Conservation (phyloP, 345 rosid genomes). For the Eucalyptus victrix region DNA sequence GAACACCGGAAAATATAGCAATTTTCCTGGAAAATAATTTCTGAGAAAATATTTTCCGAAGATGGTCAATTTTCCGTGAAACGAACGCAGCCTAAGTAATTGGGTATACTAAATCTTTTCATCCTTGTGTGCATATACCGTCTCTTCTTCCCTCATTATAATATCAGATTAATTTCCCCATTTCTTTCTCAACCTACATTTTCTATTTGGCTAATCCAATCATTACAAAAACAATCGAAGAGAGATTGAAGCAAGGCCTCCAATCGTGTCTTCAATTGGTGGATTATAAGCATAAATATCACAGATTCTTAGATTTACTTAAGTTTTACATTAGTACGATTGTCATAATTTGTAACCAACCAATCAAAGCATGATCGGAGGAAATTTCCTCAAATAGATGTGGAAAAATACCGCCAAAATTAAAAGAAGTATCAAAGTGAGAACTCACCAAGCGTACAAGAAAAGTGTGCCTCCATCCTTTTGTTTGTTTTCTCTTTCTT, state of each 20-base stretch:
- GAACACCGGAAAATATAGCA: too few species aligned
- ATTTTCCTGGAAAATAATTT: too few species aligned
- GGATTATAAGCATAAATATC: not conserved
- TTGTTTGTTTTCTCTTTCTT: not conserved
- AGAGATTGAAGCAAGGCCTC: not conserved
- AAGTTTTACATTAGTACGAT: not conserved
- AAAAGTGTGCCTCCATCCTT: not conserved
- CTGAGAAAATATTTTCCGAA: too few species aligned
- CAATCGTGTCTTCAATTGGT: not conserved
- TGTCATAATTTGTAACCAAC: not conserved
- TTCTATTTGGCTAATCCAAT: accelerated
- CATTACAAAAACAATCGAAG: not conserved
- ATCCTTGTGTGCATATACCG: accelerated
- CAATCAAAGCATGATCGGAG: not conserved
- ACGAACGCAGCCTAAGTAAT: too few species aligned
- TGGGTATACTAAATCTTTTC: not conserved
- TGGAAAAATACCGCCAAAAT: not conserved
- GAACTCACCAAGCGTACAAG: not conserved
- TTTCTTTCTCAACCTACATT: not conserved
- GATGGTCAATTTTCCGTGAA: too few species aligned
- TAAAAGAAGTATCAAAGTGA: not conserved
- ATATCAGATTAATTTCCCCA: too few species aligned
- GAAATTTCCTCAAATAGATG: not conserved
- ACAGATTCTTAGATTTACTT: accelerated
- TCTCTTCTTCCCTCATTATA: not conserved